Conservation (phyloP, 805 yeast genomes). For the Candida manassasensis region DNA sequence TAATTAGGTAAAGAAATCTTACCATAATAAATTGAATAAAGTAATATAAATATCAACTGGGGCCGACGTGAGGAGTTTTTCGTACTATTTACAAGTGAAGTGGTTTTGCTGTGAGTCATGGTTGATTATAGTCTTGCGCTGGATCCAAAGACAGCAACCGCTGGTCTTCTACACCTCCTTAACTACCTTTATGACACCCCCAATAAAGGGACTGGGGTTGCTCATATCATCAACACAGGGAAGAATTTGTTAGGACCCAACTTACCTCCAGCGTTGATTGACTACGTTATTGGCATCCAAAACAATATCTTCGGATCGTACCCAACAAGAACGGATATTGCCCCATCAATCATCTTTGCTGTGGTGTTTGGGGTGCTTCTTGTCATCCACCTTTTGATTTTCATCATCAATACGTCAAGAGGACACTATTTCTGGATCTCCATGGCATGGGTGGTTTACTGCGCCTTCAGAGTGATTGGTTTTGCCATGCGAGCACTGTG, state of each 20-base stretch:
- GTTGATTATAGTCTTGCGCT: background rate
- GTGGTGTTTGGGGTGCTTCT: constrained; percentile 47
- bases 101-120: no score
- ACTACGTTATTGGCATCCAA: constrained; percentile 36
- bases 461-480: constrained; percentile 51
- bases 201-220: constrained; percentile 25
- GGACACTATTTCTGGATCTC: constrained; percentile 59
- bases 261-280: constrained; percentile 37
- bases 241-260: constrained; percentile 23
- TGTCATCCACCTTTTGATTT: constrained; percentile 44
- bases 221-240: constrained; percentile 19
- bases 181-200: constrained; percentile 20
- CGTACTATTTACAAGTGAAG: no score
- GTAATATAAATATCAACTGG: no score
- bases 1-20: no score
- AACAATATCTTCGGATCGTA: constrained; percentile 60
- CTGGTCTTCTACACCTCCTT: constrained; percentile 21
- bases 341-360: constrained; percentile 53
- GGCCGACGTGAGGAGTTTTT: no score
- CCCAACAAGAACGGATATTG: constrained; percentile 48
- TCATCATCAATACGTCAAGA: constrained; percentile 43
- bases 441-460: constrained; percentile 48
- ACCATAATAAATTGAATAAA: no score
- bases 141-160: constrained; percentile 13
- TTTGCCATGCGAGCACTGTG: constrained; percentile 54